These are phyloP conservation scores for Neofusicoccum umdonicola DNA, from an alignment of 2,329 filamentous ascomycete species.

Conservation along the genomic window DNA sequence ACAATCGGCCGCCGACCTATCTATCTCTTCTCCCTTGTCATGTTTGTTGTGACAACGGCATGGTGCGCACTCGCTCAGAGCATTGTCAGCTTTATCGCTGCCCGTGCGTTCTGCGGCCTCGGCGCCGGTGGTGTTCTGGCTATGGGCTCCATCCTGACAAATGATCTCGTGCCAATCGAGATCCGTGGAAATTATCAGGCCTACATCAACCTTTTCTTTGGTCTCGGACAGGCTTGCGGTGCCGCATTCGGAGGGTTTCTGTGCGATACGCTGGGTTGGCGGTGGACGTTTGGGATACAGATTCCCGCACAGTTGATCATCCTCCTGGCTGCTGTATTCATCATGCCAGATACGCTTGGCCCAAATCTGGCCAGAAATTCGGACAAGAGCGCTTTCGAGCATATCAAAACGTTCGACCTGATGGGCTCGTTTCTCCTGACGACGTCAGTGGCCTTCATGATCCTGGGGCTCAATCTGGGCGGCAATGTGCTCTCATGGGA, in stretches of 20 bases:
- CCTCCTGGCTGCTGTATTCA: conserved; percentile 42
- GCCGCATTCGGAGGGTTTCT: conserved; percentile 69
- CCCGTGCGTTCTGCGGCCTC: conserved; percentile 68
- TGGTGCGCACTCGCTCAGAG: conserved; percentile 68
- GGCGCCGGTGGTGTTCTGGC: conserved; percentile 71
- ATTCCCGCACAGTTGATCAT: conserved; percentile 49
- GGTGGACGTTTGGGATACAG: conserved; percentile 63
- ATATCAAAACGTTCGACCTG: conserved; percentile 50
- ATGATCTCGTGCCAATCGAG: conserved; percentile 72
- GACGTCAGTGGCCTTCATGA: conserved; percentile 46
- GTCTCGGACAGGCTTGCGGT: conserved; percentile 52
- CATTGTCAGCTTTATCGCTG: conserved; percentile 69
- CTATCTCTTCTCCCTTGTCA: conserved; percentile 61
- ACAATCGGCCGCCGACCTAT: conserved; percentile 66
- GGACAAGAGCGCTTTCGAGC: conserved; percentile 40
- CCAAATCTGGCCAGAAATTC: conserved; percentile 43
- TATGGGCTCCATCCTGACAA: conserved; percentile 68
- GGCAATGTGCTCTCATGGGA: conserved; percentile 53
- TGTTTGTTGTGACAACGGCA: conserved; percentile 64
- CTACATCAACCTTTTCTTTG: conserved; percentile 65
- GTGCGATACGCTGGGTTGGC: conserved; percentile 69
- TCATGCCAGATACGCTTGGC: conserved; percentile 46
- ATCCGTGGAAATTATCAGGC: conserved; percentile 71
- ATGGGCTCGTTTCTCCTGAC: conserved; percentile 50
- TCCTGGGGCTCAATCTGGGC: conserved; percentile 53